Conservation (phyloP, 257 asterid genomes). For the Solanum arcanum region DNA sequence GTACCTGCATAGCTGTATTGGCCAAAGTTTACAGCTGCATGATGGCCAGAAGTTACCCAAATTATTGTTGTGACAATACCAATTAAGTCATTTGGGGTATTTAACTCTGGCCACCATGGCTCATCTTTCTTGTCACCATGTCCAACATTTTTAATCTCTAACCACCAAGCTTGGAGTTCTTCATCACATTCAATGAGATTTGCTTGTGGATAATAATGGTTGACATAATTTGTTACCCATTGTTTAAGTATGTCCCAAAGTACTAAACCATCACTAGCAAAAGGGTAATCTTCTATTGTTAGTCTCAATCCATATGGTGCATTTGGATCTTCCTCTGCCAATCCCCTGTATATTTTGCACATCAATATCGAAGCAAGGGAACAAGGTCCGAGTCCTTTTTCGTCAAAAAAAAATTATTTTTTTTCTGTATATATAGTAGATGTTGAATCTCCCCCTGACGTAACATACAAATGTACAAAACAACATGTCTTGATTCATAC, state of each 20-base stretch:
- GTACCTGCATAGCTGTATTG: constrained; percentile 46
- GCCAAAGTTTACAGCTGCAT: constrained; percentile 79
- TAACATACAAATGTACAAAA: not conserved
- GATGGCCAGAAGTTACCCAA: constrained; percentile 75
- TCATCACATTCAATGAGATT: constrained; percentile 22
- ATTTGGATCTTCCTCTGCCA: constrained; percentile 66
- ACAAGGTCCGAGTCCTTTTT: not conserved
- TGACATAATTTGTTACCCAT: constrained; percentile 63
- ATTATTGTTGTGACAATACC: constrained; percentile 48
- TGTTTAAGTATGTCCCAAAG: constrained; percentile 61
- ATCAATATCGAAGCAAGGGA: not conserved
- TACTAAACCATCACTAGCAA: constrained; percentile 61
- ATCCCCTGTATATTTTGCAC: constrained; percentile 37
- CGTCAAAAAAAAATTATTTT: not conserved
- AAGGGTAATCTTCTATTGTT: constrained; percentile 70
- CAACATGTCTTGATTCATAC: not conserved
- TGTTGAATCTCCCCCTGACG: not conserved
- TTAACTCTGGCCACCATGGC: constrained; percentile 67
- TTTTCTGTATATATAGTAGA: not conserved
- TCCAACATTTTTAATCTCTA: constrained; percentile 49
- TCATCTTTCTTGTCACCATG: constrained; percentile 68
- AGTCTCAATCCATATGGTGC: constrained; percentile 65
- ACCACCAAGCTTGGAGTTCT: constrained; percentile 84
- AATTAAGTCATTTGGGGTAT: constrained; percentile 31
- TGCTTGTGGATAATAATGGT: constrained; percentile 31